phyloP scores from a whole-genome alignment of 2,329 filamentous ascomycete species.

The Xylariaceae sp. region DNA sequence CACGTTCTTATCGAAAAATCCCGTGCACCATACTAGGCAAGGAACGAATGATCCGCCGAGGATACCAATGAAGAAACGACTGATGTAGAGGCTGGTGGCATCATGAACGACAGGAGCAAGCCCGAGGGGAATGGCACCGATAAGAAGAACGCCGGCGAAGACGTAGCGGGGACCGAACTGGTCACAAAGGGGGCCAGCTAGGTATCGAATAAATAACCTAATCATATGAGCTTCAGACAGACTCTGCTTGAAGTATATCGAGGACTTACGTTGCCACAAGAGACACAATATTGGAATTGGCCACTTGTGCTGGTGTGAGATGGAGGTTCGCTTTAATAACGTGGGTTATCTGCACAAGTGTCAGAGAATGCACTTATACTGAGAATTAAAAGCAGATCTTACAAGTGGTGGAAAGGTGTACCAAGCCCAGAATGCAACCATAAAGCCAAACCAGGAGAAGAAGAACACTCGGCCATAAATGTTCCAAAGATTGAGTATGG shows the following conservation, averaged over 20 bases:
- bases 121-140: constrained; percentile 81
- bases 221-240: constrained; percentile 1
- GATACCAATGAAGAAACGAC: constrained; percentile 82
- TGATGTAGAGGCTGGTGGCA: constrained; percentile 70
- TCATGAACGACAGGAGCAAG: constrained; percentile 79
- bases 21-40: constrained; percentile 91
- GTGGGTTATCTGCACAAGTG: constrained; percentile 61
- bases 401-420: constrained; percentile 89
- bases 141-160: constrained; percentile 78
- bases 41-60: constrained; percentile 81
- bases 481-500: constrained; percentile 78
- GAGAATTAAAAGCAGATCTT: constrained; percentile 42
- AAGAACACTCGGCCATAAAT: constrained; percentile 87
- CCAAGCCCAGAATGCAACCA: constrained; percentile 87
- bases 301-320: constrained; percentile 73
- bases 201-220: constrained; percentile 75
- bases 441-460: constrained; percentile 64
- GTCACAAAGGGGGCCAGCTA: constrained; percentile 87
- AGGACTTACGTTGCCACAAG: constrained; percentile 68
- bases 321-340: constrained; percentile 82
- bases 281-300: constrained; percentile 91
- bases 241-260: neutral
- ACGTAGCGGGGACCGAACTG: constrained; percentile 80
- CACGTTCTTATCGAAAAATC: constrained; percentile 91
- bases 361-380: constrained; percentile 29